Conservation (phyloP, 2,329 filamentous ascomycete species). For the Balansia obtecta region DNA sequence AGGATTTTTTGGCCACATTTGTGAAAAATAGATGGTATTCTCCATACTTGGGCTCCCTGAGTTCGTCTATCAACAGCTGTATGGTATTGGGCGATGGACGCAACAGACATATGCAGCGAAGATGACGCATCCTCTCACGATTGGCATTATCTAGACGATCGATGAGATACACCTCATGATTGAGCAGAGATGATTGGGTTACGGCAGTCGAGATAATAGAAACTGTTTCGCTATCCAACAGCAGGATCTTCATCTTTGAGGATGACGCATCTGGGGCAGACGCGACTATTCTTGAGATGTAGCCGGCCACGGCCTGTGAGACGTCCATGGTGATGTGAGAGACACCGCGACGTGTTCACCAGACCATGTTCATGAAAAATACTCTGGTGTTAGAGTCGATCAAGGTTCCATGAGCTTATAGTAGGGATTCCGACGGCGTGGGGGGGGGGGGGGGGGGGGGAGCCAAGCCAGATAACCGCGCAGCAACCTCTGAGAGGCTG, state of each 20-base stretch:
- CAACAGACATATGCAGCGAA: slow-evolving; percentile 86
- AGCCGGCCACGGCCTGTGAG: slow-evolving; percentile 82
- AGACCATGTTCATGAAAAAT: neutral
- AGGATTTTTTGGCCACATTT: slow-evolving; percentile 94
- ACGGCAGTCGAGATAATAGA: slow-evolving; percentile 89
- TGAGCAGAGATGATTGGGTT: slow-evolving; percentile 87
- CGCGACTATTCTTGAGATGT: slow-evolving; percentile 92
- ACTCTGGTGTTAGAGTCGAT: neutral
- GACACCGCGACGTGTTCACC: neutral
- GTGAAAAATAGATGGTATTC: slow-evolving; percentile 97
- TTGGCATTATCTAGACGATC: slow-evolving; percentile 84
- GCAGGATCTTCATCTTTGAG: slow-evolving; percentile 94
- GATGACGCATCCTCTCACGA: slow-evolving; percentile 94
- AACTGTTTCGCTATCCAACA: slow-evolving; percentile 88
- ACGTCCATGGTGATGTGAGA: slow-evolving; percentile 59
- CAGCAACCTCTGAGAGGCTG: neutral
- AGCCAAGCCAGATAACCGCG: neutral
- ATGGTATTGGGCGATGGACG: slow-evolving; percentile 87
- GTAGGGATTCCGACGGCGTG: too few species aligned
- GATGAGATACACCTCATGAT: slow-evolving; percentile 95
- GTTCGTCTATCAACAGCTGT: slow-evolving; percentile 86
- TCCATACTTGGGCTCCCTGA: slow-evolving; percentile 91
- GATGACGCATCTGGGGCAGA: slow-evolving; percentile 55
- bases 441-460: too few species aligned
- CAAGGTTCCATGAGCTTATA: neutral